Evolutionary conservation across 2,329 filamentous ascomycete species (phyloP).

Genomic region (Alternaria dauci): DNA sequence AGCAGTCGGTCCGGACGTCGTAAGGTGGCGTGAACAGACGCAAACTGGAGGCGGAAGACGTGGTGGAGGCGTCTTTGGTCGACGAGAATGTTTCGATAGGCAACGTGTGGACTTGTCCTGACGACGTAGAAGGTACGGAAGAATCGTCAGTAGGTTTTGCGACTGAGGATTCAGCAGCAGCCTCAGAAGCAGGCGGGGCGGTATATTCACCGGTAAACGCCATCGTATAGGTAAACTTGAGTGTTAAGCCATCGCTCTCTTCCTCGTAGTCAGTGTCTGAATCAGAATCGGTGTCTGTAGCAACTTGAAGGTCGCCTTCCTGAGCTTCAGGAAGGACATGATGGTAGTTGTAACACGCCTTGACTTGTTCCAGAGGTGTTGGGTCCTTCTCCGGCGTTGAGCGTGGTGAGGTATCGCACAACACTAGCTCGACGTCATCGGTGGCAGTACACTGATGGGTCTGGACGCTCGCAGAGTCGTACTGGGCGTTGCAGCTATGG

Average conservation of each 20-base stretch:
- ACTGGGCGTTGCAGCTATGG: slow-evolving; percentile 27
- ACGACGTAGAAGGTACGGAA: background rate
- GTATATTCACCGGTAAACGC: background rate
- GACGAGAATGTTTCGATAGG: background rate
- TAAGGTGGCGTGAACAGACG: slow-evolving; percentile 1
- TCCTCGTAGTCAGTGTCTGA: background rate
- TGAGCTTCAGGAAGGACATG: background rate
- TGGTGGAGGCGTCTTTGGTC: background rate
- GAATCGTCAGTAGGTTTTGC: background rate
- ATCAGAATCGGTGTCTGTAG: background rate
- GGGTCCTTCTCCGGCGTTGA: slow-evolving; percentile 12
- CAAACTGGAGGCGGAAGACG: background rate
- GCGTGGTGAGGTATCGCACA: slow-evolving; percentile 31
- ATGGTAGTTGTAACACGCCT: slow-evolving; percentile 21
- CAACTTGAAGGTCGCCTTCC: background rate
- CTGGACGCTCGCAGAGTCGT: slow-evolving; percentile 17
- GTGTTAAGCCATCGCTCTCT: background rate
- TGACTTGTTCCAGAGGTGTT: slow-evolving; percentile 17
- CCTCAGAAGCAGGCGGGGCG: background rate
- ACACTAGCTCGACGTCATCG: slow-evolving; percentile 37
- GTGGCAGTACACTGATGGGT: slow-evolving; percentile 27
- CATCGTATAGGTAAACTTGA: slow-evolving; percentile 2
- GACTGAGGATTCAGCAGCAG: background rate
- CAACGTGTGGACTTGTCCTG: background rate
- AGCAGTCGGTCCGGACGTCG: background rate